Evolutionary conservation across 208 protist species (phyloP).

Genomic region (Perkinsela sp.): DNA sequence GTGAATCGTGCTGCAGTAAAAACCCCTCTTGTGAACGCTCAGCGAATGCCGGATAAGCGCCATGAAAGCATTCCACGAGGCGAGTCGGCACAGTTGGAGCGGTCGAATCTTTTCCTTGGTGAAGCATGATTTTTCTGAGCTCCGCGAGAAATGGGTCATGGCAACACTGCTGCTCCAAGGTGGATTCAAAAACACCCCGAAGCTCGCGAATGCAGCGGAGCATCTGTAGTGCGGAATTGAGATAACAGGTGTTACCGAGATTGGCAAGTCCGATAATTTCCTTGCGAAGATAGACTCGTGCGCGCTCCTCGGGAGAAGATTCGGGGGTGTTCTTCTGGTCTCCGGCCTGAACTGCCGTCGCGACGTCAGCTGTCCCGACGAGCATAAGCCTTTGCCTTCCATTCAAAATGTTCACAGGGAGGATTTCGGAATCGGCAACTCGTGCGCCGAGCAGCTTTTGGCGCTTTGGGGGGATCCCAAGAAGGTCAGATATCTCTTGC

Average conservation of each 20-base stretch:
- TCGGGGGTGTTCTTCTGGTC: background rate
- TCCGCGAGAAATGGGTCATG: constrained; percentile 8
- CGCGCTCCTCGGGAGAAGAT: constrained; percentile 3
- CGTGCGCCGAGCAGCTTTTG: constrained; percentile 54
- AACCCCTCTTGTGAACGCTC: constrained; percentile 19
- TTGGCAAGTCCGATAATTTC: constrained; percentile 20
- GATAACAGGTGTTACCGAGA: constrained; percentile 60
- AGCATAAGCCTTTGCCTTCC: constrained; percentile 35
- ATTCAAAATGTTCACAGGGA: constrained; percentile 11
- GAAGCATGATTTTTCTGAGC: constrained; percentile 17
- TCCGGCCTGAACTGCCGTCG: constrained; percentile 5
- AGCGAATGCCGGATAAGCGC: constrained; percentile 18
- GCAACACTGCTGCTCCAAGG: constrained; percentile 14
- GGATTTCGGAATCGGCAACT: constrained; percentile 8
- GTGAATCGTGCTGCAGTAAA: constrained; percentile 50
- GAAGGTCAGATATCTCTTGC: constrained; percentile 12
- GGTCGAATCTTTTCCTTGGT: constrained; percentile 8
- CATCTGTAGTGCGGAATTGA: constrained; percentile 54
- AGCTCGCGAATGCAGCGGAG: constrained; percentile 37
- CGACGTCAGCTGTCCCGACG: constrained; percentile 21
- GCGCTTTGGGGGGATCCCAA: constrained; percentile 28
- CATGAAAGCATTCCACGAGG: constrained; percentile 18
- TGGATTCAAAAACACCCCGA: constrained; percentile 8
- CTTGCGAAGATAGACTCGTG: background rate
- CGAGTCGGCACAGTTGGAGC: too few species aligned